Percentiles rank a stretch among this genome's conserved stretches.
Evolutionary conservation across 768 basidiomycete species (phyloP).

Genomic region (Calocybe cyanea): DNA sequence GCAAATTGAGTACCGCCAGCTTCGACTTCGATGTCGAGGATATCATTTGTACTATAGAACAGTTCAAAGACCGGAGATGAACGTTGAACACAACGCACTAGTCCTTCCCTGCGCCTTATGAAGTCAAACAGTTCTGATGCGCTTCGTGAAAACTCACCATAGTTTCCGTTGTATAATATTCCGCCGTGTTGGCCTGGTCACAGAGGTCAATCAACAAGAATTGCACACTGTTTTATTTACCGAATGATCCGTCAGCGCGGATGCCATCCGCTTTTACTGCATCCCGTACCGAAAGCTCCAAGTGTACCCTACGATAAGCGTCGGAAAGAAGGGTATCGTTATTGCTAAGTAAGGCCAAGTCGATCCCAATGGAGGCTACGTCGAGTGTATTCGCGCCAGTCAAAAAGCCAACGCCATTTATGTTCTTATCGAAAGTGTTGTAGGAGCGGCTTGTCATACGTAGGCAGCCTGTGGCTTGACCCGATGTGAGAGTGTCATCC

Average conservation of each 20-base stretch:
- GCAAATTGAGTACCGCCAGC: slow-evolving; percentile 57
- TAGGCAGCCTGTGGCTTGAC: slow-evolving; percentile 42
- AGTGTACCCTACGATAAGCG: slow-evolving; percentile 49
- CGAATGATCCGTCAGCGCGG: slow-evolving; percentile 46
- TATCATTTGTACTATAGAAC: slow-evolving; percentile 47
- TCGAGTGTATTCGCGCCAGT: slow-evolving; percentile 68
- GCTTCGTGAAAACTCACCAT: slow-evolving; percentile 32
- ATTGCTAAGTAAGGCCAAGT: slow-evolving; percentile 36
- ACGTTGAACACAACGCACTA: slow-evolving; percentile 26
- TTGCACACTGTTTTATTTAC: slow-evolving; percentile 15
- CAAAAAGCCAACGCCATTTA: slow-evolving; percentile 41
- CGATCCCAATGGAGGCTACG: slow-evolving; percentile 59
- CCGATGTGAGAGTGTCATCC: slow-evolving; percentile 37
- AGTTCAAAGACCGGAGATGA: background rate
- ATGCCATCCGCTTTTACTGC: slow-evolving; percentile 58
- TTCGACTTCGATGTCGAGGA: slow-evolving; percentile 56
- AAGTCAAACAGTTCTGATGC: background rate
- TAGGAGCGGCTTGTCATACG: slow-evolving; percentile 51
- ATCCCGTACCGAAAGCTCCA: slow-evolving; percentile 47
- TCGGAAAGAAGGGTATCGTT: slow-evolving; percentile 46
- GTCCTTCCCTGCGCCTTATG: slow-evolving; percentile 23
- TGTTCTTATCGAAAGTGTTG: slow-evolving; percentile 18
- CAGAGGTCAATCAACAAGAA: background rate
- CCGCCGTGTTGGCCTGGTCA: slow-evolving; percentile 54
- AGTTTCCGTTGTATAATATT: slow-evolving; percentile 70